A percentile compares a stretch with the other conserved stretches of the same genome.
These are phyloP conservation scores for Fusarium sp. DNA, from an alignment of 2,329 filamentous ascomycete genomes.

Conservation along the genomic window DNA sequence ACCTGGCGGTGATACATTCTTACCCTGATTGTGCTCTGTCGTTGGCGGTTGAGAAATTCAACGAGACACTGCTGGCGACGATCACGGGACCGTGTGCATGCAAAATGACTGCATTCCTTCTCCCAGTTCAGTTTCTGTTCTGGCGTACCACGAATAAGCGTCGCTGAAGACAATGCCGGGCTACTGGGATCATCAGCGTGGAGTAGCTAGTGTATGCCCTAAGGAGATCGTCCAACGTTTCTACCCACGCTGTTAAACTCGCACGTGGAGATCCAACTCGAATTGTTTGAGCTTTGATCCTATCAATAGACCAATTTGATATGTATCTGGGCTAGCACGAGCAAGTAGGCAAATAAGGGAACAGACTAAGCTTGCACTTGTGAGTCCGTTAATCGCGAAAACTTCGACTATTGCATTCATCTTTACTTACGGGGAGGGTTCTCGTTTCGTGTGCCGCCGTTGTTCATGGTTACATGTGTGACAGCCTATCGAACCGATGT, in stretches of 20 bases:
- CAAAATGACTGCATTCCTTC: constrained; percentile 27
- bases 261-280: constrained; percentile 29
- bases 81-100: constrained; percentile 28
- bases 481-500: not conserved
- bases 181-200: constrained; percentile 24
- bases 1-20: constrained; percentile 26
- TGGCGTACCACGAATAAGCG: constrained; percentile 11
- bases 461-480: not conserved
- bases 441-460: not conserved
- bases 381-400: not conserved
- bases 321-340: not conserved
- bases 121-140: constrained; percentile 5
- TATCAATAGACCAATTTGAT: constrained; percentile 2
- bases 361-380: not conserved
- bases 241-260: constrained; percentile 27
- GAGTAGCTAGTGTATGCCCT: constrained; percentile 26
- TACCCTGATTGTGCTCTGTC: constrained; percentile 7
- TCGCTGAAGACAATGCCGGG: constrained; percentile 3
- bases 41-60: constrained; percentile 19
- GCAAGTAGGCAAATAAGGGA: constrained; percentile 3
- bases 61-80: constrained; percentile 11
- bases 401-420: not conserved
- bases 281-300: constrained; percentile 11
- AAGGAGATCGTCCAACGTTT: constrained; percentile 25
- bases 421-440: not conserved